These are phyloP conservation scores for Botrytis deweyae DNA, from an alignment of 2,329 filamentous ascomycete species.

Conservation along the genomic window DNA sequence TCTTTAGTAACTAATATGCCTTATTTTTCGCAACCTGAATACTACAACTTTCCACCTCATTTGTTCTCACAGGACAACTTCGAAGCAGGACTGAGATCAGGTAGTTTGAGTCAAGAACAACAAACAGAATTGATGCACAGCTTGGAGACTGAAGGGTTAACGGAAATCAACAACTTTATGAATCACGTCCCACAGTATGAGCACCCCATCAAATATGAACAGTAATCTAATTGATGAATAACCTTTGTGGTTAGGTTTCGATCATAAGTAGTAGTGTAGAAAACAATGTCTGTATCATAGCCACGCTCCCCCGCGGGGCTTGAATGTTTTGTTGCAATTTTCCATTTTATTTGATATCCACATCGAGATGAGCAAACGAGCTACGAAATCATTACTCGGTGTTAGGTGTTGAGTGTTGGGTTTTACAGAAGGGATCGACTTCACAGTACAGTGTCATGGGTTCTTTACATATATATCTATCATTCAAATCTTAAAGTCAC, in stretches of 20 bases:
- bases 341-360: constrained; percentile 9
- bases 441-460: background rate
- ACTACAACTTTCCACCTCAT: constrained; percentile 35
- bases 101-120: constrained; percentile 74
- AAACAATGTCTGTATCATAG: background rate
- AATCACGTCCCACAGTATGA: constrained; percentile 40
- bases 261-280: background rate
- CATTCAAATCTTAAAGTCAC: background rate
- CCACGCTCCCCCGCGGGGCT: background rate
- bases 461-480: background rate
- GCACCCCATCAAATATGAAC: constrained; percentile 32
- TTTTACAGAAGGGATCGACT: background rate
- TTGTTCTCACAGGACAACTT: constrained; percentile 45
- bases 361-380: constrained; percentile 7
- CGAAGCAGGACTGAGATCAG: constrained; percentile 53
- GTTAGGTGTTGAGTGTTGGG: background rate
- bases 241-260: constrained; percentile 17
- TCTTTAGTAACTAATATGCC: constrained; percentile 31
- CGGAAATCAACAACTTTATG: constrained; percentile 61
- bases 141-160: constrained; percentile 67
- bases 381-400: constrained; percentile 11
- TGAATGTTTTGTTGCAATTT: background rate
- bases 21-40: constrained; percentile 37
- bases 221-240: constrained; percentile 23
- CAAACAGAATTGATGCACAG: constrained; percentile 80